phyloP scores from a whole-genome alignment of 495 filamentous ascomycete species.

The Delitschia confertaspora region DNA sequence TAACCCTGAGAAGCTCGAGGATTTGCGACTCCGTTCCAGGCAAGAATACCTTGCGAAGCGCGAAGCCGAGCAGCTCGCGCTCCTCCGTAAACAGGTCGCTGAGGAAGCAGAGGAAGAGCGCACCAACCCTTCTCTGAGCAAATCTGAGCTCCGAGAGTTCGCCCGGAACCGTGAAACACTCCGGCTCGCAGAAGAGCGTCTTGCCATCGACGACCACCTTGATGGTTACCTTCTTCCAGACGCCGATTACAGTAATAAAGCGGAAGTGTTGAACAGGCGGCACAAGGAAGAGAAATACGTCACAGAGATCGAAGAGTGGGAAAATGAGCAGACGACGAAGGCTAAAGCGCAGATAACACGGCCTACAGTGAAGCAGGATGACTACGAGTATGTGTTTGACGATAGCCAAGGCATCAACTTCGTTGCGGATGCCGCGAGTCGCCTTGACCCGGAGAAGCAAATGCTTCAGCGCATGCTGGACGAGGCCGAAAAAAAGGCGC shows the following conservation, averaged over 20 bases:
- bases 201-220: conserved; percentile 80
- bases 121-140: conserved; percentile 64
- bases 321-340: conserved; percentile 80
- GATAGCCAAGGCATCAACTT: conserved; percentile 83
- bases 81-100: conserved; percentile 82
- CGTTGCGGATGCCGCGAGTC: conserved; percentile 57
- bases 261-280: conserved; percentile 85
- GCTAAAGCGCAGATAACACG: conserved; percentile 78
- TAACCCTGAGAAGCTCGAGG: conserved; percentile 44
- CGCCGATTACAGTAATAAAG: conserved; percentile 79
- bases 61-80: conserved; percentile 71
- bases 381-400: conserved; percentile 94
- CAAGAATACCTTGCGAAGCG: conserved; percentile 93
- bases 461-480: conserved; percentile 70
- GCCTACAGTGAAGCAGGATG: conserved; percentile 67
- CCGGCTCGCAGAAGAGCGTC: conserved; percentile 76
- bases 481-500: conserved; percentile 75
- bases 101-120: conserved; percentile 80
- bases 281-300: conserved; percentile 84
- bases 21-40: conserved; percentile 70
- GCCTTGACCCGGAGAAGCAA: conserved; percentile 52
- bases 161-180: conserved; percentile 81
- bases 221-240: conserved; percentile 94
- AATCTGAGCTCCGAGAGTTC: conserved; percentile 81
- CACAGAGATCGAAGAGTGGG: conserved; percentile 95